Base-by-base conservation (phyloP, 805 yeast genomes). In the Tetrapisispora namnaoensis region DNA sequence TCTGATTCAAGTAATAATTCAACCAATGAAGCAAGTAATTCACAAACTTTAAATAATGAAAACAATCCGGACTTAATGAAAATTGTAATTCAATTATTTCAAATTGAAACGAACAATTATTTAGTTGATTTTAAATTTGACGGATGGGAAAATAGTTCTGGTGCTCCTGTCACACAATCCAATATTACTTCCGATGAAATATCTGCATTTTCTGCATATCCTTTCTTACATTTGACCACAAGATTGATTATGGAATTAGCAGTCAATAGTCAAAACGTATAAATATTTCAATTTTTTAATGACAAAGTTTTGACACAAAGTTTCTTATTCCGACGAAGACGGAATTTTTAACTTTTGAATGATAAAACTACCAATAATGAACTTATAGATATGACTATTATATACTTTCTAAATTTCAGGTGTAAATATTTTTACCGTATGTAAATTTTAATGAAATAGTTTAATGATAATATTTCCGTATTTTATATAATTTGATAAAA, bases 51-150 rank as follows among this genome's bases (percentile, higher is more conserved):
- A 10, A 44, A 40, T 30, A 42, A 42, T 20, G 39, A 27, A 20
- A 20, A 28, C 14, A 72, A 75, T 17, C 86, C 88, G 9, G 95
- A 88, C 64, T 70, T 83, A 70, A 86, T 91, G 91, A 91, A 86
- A 70, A 91, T 93, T 96, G 93, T 90, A 59, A 93, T 93, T 51
- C 99, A 93, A 66, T 74, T 93, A 50, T 93, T 91, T 69, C 97
- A 91, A 65, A 74, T 93, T 53, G 99, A 93, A 63, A 96, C 95
- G 42, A 91, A 93, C 67, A 91, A 91, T 63, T 93, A 93, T 62
- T 73, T 93, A 46, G 98, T 93, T 10, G 99, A 93, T 67, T 93
- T 93, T 73, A 93, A 93, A 68, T 93, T 91, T 63, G 98, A 91
- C 65, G 98, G 98, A 1, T 91, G 97, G 95, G 97, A 90, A 62